A percentile compares a stretch with the other conserved stretches of the same genome.
phyloP scores from a whole-genome alignment of 768 basidiomycete species.

The Suillus hirtellus region DNA sequence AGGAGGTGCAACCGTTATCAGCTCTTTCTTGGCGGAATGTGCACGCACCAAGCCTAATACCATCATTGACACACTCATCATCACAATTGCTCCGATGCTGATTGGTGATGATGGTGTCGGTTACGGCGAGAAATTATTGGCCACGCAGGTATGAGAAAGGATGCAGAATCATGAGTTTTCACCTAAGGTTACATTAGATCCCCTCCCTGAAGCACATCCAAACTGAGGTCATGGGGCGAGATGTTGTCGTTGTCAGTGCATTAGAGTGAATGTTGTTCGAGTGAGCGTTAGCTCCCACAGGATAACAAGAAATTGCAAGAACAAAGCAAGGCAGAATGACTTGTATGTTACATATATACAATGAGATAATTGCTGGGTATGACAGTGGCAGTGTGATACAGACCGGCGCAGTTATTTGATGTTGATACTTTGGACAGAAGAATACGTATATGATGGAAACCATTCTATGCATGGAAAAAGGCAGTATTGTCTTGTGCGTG shows the following conservation, averaged over 20 bases:
- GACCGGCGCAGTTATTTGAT: neutral
- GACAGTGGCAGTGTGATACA: neutral
- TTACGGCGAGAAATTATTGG: slow-evolving; percentile 39
- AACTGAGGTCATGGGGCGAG: slow-evolving; percentile 33
- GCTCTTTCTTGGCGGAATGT: slow-evolving; percentile 39
- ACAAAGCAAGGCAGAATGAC: neutral
- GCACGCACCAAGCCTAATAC: slow-evolving; percentile 16
- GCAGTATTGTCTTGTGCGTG: slow-evolving; percentile 56
- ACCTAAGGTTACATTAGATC: slow-evolving; percentile 15
- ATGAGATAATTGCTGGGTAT: slow-evolving; percentile 1
- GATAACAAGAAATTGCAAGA: neutral
- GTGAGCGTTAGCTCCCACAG: neutral
- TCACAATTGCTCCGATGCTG: slow-evolving; percentile 86
- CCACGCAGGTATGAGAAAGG: slow-evolving; percentile 15
- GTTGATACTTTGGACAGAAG: neutral
- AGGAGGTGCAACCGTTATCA: slow-evolving; percentile 85
- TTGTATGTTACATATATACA: neutral
- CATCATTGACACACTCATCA: slow-evolving; percentile 69
- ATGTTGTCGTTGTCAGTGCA: slow-evolving; percentile 29
- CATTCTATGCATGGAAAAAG: slow-evolving; percentile 34
- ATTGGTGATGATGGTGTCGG: slow-evolving; percentile 74
- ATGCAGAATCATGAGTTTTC: slow-evolving; percentile 1
- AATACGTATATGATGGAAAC: neutral
- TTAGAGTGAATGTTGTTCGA: neutral
- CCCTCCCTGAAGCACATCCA: slow-evolving; percentile 30